Evolutionary conservation across 1,139 yeast species (phyloP).

Genomic region (Zygoascus meyerae): DNA sequence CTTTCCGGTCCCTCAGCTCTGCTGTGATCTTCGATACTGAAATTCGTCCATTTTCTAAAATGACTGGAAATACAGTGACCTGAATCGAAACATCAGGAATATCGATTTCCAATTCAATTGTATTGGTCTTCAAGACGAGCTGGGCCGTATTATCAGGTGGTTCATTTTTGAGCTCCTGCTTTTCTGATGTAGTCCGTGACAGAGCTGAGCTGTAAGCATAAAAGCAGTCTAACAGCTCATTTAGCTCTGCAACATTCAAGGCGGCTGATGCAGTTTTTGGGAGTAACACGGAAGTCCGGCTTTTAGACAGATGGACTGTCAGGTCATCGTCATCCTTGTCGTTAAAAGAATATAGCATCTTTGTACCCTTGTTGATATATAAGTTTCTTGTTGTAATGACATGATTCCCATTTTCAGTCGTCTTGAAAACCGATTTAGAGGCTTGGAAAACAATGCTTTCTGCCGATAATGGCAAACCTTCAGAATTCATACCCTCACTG

Average conservation of each 20-base stretch:
- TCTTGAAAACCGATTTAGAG: background rate
- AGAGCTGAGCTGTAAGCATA: conserved; percentile 1
- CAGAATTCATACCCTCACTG: background rate
- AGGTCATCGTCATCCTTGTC: conserved; percentile 14
- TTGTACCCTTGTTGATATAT: background rate
- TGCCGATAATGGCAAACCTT: background rate
- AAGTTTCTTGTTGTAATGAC: conserved; percentile 5
- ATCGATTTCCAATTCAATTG: background rate
- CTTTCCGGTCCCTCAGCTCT: background rate
- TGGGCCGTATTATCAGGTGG: background rate
- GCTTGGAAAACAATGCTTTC: background rate
- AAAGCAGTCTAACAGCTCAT: conserved; percentile 12
- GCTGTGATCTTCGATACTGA: conserved; percentile 6
- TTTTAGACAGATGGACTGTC: conserved; percentile 10
- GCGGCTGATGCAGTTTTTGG: conserved; percentile 19
- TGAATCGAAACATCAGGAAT: conserved; percentile 5
- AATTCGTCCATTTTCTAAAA: conserved; percentile 15
- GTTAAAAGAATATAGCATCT: background rate
- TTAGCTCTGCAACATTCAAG: conserved; percentile 15
- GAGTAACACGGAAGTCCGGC: conserved; percentile 15
- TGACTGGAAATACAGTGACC: conserved; percentile 21
- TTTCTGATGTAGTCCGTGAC: background rate
- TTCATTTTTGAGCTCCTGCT: background rate
- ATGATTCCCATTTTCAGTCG: background rate
- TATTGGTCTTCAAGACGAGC: conserved; percentile 2